These are phyloP conservation scores for Cupressus sempervirens DNA, from an alignment of 75 land plant species.

Conservation along the genomic window DNA sequence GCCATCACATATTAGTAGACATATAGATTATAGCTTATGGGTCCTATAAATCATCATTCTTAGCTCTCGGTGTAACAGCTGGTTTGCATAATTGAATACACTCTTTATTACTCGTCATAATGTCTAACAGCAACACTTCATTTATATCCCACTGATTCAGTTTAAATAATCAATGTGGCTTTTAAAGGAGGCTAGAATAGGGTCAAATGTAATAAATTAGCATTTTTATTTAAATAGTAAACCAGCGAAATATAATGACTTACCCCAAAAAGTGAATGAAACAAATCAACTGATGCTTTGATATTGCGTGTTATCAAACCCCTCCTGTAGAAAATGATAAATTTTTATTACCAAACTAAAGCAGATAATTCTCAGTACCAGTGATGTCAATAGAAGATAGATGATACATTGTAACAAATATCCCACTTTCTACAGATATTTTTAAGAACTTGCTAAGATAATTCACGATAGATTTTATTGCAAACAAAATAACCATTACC, in stretches of 20 bases:
- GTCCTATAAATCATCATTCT: neutral
- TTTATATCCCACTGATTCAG: neutral
- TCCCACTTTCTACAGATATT: neutral
- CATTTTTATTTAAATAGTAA: neutral
- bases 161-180: neutral
- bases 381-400: neutral
- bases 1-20: neutral
- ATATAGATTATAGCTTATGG: neutral
- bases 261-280: slow-evolving; percentile 84
- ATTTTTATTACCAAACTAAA: neutral
- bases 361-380: neutral
- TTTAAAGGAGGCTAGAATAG: neutral
- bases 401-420: neutral
- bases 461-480: neutral
- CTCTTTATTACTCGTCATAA: neutral
- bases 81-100: neutral
- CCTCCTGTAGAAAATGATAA: slow-evolving; percentile 30
- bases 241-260: neutral
- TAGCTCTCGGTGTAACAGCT: neutral
- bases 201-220: slow-evolving; percentile 11
- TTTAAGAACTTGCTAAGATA: neutral
- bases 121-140: neutral
- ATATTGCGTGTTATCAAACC: slow-evolving; percentile 94
- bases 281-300: slow-evolving; percentile 82
- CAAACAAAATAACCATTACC: neutral